Evolutionary conservation across 2,329 filamentous ascomycete genomes (phyloP).

Genomic region (Harringtonia lauricola): DNA sequence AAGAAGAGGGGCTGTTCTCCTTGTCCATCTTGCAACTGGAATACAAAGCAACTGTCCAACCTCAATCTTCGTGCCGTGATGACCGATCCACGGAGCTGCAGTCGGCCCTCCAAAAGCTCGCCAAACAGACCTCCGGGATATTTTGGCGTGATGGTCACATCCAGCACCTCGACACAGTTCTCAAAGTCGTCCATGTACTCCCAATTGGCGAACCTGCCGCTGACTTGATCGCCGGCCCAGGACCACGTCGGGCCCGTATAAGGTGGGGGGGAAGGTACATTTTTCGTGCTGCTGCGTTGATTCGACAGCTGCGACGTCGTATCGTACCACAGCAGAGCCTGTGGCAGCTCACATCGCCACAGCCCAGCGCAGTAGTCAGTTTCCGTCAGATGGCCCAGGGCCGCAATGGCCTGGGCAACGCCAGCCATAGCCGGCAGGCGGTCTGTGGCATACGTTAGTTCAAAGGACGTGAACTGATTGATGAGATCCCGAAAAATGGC

Average conservation of each 20-base stretch:
- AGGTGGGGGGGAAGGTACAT: no score
- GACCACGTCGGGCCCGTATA: not conserved
- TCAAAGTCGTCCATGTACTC: not conserved
- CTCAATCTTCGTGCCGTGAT: no score
- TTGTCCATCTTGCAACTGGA: no score
- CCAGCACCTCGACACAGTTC: not conserved
- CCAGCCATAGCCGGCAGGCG: not conserved
- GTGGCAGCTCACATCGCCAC: not conserved
- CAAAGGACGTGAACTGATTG: not conserved
- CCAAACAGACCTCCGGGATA: not conserved
- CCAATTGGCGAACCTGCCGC: not conserved
- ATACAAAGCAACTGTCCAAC: no score
- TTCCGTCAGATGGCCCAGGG: not conserved
- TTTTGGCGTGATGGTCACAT: not conserved
- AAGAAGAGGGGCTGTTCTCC: no score
- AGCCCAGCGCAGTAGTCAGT: not conserved
- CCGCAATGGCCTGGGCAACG: not conserved
- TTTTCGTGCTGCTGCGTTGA: not conserved
- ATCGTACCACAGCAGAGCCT: not conserved
- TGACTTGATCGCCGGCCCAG: not conserved
- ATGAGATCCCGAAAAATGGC: not conserved
- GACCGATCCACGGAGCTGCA: not conserved
- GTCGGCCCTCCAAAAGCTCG: not conserved
- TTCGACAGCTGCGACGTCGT: not conserved
- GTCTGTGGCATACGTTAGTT: not conserved